Conservation (phyloP, 2,329 filamentous ascomycete species). For the Venturia nashicola region DNA sequence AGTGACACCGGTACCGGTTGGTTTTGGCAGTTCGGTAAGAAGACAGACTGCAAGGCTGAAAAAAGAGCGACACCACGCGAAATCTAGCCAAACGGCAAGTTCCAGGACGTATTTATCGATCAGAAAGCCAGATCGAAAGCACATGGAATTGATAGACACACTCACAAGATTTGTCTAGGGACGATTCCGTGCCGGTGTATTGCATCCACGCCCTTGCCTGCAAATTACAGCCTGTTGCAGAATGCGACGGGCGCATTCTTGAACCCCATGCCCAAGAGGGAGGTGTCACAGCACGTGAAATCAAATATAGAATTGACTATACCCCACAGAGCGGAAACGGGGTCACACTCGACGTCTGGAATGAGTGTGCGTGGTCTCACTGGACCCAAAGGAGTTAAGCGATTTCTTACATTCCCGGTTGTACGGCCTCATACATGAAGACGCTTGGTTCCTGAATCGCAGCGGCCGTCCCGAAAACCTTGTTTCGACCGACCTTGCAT, state of each 20-base stretch:
- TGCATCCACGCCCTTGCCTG: background rate
- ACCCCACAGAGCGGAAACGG: background rate
- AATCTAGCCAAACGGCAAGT: background rate
- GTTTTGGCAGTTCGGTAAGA: background rate
- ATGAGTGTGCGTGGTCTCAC: background rate
- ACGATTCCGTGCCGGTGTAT: background rate
- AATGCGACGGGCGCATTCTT: background rate
- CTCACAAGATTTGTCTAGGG: background rate
- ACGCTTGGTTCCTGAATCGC: background rate
- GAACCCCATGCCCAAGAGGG: background rate
- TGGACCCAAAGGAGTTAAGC: background rate
- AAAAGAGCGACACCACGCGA: background rate
- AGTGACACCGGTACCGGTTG: background rate
- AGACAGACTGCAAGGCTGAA: background rate
- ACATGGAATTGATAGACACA: background rate
- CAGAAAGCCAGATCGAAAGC: background rate
- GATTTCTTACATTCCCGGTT: background rate
- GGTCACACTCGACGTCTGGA: background rate
- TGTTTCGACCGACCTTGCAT: background rate
- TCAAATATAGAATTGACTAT: background rate
- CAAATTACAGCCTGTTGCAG: constrained; percentile 1
- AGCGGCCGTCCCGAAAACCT: background rate
- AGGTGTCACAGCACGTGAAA: background rate
- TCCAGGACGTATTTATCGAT: background rate
- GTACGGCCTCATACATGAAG: background rate